These are phyloP conservation scores for Aspergillus sparsus DNA, from an alignment of 495 filamentous ascomycete species.

Conservation along the genomic window DNA sequence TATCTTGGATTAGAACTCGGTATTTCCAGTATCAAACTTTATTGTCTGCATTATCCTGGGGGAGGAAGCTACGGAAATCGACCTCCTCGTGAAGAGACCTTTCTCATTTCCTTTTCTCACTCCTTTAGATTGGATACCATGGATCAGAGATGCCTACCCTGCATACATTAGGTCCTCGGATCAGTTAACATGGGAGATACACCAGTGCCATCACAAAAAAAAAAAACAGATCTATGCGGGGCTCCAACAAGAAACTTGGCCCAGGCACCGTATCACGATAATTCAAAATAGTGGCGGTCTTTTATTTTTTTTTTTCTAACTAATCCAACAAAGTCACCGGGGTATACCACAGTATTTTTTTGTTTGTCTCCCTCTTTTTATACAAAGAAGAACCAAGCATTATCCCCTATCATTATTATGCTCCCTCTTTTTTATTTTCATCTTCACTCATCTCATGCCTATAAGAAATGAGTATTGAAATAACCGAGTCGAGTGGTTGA, in stretches of 20 bases:
- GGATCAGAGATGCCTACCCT: conserved; percentile 17
- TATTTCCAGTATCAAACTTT: conserved; percentile 18
- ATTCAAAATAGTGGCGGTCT: conserved; percentile 1
- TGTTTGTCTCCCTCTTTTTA: no score
- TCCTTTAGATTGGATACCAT: conserved; percentile 27
- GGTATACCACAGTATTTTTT: no score
- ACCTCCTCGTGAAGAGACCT: background rate
- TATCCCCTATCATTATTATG: background rate
- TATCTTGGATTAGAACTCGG: background rate
- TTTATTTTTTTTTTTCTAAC: background rate
- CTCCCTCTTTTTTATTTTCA: background rate
- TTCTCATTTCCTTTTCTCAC: conserved; percentile 10
- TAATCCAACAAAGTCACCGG: no score
- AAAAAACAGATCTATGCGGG: conserved; percentile 21
- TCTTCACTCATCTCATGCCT: background rate
- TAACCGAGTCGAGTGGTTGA: background rate
- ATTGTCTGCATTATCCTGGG: conserved; percentile 5
- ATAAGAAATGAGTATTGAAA: background rate
- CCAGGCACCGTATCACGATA: background rate
- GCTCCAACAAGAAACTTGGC: conserved; percentile 12
- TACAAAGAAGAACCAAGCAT: background rate
- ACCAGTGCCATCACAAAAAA: conserved; percentile 12
- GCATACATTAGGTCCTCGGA: conserved; percentile 22
- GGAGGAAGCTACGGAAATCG: conserved; percentile 11
- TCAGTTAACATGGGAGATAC: conserved; percentile 4